Conservation (phyloP, 164 flowering plant species). For the Tinospora cordifolia region DNA sequence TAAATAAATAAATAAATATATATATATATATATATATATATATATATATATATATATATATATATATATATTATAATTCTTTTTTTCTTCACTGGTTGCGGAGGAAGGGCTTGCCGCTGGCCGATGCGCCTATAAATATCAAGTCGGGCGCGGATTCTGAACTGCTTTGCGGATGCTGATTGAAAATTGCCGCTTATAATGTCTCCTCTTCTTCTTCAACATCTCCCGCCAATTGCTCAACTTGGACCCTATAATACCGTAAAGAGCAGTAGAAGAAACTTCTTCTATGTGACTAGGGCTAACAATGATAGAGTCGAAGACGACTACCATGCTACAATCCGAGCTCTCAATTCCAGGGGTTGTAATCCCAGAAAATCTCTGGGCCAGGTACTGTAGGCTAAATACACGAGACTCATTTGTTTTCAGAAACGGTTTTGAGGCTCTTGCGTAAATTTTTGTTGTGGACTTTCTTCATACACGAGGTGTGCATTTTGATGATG, state of each 20-base stretch:
- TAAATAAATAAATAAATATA: too few relatives aligned
- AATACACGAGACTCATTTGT: neutral
- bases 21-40: too few relatives aligned
- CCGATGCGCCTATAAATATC: too few relatives aligned
- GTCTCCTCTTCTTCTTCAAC: slow-evolving; percentile 3
- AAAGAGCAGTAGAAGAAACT: neutral
- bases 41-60: too few relatives aligned
- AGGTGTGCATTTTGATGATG: neutral
- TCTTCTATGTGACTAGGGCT: neutral
- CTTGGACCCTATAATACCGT: slow-evolving; percentile 9
- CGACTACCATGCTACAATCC: slow-evolving; percentile 80
- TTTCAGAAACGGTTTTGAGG: neutral
- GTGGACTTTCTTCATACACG: slow-evolving; percentile 29
- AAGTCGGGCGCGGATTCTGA: neutral
- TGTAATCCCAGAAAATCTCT: slow-evolving; percentile 75
- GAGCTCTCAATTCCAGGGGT: slow-evolving; percentile 57
- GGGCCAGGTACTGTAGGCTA: slow-evolving; percentile 59
- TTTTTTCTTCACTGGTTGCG: too few relatives aligned
- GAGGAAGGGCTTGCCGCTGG: too few relatives aligned
- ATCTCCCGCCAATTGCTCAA: slow-evolving; percentile 8
- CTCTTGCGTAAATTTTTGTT: neutral
- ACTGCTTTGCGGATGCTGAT: neutral
- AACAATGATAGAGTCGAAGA: slow-evolving; percentile 19
- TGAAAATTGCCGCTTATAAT: neutral
- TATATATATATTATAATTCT: too few relatives aligned